These are phyloP conservation scores for Syzygium malaccense DNA, from an alignment of 441 rosid genomes.

Conservation along the genomic window DNA sequence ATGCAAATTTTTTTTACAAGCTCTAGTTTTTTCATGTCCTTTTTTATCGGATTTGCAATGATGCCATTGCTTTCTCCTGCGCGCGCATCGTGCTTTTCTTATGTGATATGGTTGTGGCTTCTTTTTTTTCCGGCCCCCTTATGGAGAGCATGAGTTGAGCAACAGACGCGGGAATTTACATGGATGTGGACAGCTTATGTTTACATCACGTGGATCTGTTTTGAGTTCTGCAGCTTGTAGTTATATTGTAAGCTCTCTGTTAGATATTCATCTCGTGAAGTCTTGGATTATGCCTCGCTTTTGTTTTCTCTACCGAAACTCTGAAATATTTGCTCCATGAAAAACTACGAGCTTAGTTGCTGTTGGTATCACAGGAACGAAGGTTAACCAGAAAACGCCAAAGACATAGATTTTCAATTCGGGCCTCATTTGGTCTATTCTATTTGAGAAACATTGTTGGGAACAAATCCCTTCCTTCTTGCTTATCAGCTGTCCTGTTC, in stretches of 20 bases:
- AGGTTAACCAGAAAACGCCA: background rate
- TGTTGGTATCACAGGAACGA: background rate
- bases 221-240: background rate
- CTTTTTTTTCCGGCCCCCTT: background rate
- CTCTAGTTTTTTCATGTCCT: background rate
- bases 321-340: background rate
- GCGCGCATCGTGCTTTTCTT: background rate
- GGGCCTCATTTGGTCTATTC: background rate
- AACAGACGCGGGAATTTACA: background rate
- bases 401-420: background rate
- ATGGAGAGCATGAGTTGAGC: background rate
- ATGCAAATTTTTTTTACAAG: background rate
- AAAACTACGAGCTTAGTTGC: background rate
- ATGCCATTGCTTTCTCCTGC: background rate
- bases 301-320: background rate
- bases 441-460: background rate
- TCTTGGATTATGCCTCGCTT: background rate
- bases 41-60: background rate
- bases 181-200: background rate
- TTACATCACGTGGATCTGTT: background rate
- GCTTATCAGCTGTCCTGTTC: background rate
- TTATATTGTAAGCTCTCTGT: background rate
- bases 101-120: background rate
- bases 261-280: background rate
- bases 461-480: background rate